Percentiles rank a stretch among this genome's conserved stretches.
Evolutionary conservation across 805 yeast species (phyloP).

Genomic region (Kluyveromyces aestuarii): DNA sequence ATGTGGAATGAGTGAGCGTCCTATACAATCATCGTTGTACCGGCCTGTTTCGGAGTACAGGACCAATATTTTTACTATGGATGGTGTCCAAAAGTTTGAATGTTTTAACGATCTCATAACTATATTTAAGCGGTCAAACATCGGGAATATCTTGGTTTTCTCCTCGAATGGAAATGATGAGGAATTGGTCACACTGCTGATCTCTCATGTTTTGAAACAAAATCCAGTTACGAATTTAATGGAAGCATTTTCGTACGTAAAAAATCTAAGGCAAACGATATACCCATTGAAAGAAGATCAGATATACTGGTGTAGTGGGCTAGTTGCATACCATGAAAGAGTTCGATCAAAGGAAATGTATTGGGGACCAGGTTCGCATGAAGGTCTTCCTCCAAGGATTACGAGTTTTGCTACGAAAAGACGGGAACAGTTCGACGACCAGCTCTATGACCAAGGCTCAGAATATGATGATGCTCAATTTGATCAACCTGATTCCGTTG

Average conservation of each 20-base stretch:
- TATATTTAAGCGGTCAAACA: conserved; percentile 13
- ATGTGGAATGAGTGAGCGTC: neutral
- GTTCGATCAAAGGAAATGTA: conserved; percentile 12
- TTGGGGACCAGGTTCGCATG: conserved; percentile 9
- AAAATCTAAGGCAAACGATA: conserved; percentile 19
- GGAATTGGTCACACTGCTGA: conserved; percentile 16
- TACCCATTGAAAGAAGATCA: conserved; percentile 13
- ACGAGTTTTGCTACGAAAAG: conserved; percentile 4
- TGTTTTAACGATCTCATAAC: conserved; percentile 23
- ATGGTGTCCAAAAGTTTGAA: conserved; percentile 15
- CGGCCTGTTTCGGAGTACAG: conserved; percentile 3
- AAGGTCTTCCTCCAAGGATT: neutral
- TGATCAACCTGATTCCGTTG: neutral
- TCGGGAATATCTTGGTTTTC: conserved; percentile 18
- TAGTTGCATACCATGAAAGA: conserved; percentile 16
- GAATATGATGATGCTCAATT: neutral
- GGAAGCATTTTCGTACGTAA: conserved; percentile 25
- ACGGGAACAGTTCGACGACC: conserved; percentile 3
- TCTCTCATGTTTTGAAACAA: conserved; percentile 19
- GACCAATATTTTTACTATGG: conserved; percentile 5
- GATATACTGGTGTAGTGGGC: conserved; percentile 17
- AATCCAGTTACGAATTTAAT: conserved; percentile 13
- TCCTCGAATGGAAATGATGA: conserved; percentile 22
- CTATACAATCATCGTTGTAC: conserved; percentile 2
- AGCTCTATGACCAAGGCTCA: neutral